Evolutionary conservation across 345 rosid species (phyloP).

Genomic region (Gossypium thurberi): DNA sequence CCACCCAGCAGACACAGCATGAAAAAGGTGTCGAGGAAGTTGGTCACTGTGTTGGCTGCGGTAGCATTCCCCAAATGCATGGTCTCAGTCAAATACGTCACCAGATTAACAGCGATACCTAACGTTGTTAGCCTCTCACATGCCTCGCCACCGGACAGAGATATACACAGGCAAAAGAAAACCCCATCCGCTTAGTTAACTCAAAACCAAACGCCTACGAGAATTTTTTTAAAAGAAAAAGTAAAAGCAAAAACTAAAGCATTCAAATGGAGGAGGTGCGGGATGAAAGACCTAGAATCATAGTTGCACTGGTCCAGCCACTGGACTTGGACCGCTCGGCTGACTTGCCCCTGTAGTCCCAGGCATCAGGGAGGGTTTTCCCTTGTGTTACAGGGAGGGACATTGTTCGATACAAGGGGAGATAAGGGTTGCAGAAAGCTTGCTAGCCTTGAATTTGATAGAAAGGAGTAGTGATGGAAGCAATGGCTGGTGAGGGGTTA

Average conservation of each 20-base stretch:
- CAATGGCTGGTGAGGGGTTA: background rate
- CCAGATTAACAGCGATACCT: conserved; percentile 87
- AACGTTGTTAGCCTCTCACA: conserved; percentile 89
- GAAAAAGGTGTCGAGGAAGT: conserved; percentile 91
- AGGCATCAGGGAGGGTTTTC: conserved; percentile 62
- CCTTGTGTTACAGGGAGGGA: conserved; percentile 45
- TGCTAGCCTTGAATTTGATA: background rate
- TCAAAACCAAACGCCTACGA: background rate
- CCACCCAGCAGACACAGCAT: conserved; percentile 95
- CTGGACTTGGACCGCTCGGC: conserved; percentile 63
- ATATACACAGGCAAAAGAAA: background rate
- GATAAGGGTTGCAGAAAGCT: background rate
- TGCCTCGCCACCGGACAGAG: conserved; percentile 54
- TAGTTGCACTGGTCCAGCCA: conserved; percentile 92
- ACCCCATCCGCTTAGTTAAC: background rate
- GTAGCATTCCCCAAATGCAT: conserved; percentile 89
- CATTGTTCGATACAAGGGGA: conserved; percentile 15
- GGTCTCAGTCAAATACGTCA: conserved; percentile 80
- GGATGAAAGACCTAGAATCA: conserved; percentile 62
- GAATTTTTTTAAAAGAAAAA: background rate
- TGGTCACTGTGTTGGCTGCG: conserved; percentile 81
- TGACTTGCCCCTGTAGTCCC: conserved; percentile 85
- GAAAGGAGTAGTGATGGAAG: background rate
- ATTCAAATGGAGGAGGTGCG: background rate
- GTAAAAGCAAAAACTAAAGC: background rate